A percentile compares a stretch with the other conserved stretches of the same genome.
Conservation (phyloP, 2,329 filamentous ascomycete species). For the Hypoxylon sp. region DNA sequence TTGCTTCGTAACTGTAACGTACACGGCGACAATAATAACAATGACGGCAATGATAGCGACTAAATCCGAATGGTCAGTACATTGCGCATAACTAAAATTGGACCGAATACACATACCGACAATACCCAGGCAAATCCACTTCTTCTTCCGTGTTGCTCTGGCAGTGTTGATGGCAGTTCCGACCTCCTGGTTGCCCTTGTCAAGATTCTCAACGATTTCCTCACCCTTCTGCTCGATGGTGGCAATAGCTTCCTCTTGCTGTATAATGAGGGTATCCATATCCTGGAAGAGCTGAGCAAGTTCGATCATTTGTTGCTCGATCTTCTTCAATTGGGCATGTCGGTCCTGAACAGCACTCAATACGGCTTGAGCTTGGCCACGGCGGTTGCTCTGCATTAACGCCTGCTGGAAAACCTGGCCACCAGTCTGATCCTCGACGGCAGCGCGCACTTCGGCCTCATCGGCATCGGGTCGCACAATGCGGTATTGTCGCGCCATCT, state of each 20-base stretch:
- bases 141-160: slow-evolving; percentile 86
- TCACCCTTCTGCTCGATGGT: slow-evolving; percentile 90
- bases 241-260: slow-evolving; percentile 85
- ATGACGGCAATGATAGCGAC: slow-evolving; percentile 69
- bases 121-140: slow-evolving; percentile 95
- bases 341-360: slow-evolving; percentile 85
- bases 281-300: slow-evolving; percentile 90
- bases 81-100: not conserved
- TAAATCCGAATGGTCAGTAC: slow-evolving; percentile 54
- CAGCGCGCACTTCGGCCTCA: slow-evolving; percentile 82
- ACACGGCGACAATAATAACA: slow-evolving; percentile 62
- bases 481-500: slow-evolving; percentile 89
- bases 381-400: slow-evolving; percentile 83
- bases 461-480: slow-evolving; percentile 88
- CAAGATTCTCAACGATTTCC: slow-evolving; percentile 86
- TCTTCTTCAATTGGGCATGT: slow-evolving; percentile 90
- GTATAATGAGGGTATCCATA: slow-evolving; percentile 85
- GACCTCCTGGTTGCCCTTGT: slow-evolving; percentile 88
- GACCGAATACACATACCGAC: slow-evolving; percentile 62
- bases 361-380: slow-evolving; percentile 84
- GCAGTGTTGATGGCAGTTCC: slow-evolving; percentile 86
- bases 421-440: slow-evolving; percentile 78
- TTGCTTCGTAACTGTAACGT: slow-evolving; percentile 44
- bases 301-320: slow-evolving; percentile 90
- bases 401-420: slow-evolving; percentile 91